Base-by-base conservation (phyloP, 805 yeast genomes). In the Metschnikowia kunwiensis region DNA sequence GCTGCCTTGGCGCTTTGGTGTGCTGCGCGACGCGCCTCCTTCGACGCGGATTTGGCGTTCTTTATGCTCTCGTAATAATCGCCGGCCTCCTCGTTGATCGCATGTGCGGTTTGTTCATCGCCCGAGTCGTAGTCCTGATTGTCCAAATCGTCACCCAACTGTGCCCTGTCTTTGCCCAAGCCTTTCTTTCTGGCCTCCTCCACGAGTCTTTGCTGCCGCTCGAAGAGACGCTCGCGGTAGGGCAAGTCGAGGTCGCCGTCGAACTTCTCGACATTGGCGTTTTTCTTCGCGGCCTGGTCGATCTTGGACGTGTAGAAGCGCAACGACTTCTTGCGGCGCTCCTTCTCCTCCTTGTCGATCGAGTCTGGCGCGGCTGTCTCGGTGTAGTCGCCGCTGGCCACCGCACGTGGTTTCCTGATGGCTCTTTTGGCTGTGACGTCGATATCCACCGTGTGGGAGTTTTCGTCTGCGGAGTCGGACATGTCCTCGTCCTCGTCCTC, bases 301-400 rank as follows among this genome's bases (percentile, higher is more conserved):
- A 93, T 89, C 63, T 91, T 89, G 40, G 97, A 86, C 1, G 98
- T 93, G 72, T 93, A 93, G 78, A 93, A 93, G 43, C 97, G 80
- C 52, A 93, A 75, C 2, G 95, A 75, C 55, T 77, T 78, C 68
- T 82, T 84, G 51, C 94, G 79, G 14, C 80, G 75, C 41, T 74
- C 77, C 66, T 89, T 91, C 40, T 88, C 97, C 54, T 86, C 95
- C 29, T 75, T 72, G 61, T 93, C 97, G 31, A 87, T 80, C 18
- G 79, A 93, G 33, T 85, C 94, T 28, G 85, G 73, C 2, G 50
- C 42, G 22, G 73, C 78, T 19, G 78, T 69, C 53, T 87, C 95
- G n/a, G 77, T 70, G 53, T 66, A 81, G 57, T 83, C 93, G 42
- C 71, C 74, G 2, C 42, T 27, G 2, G 34, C 26, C 4, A 34